Base-by-base conservation (phyloP, 352 stramenopile species). In the Phytophthora hibernalis region DNA sequence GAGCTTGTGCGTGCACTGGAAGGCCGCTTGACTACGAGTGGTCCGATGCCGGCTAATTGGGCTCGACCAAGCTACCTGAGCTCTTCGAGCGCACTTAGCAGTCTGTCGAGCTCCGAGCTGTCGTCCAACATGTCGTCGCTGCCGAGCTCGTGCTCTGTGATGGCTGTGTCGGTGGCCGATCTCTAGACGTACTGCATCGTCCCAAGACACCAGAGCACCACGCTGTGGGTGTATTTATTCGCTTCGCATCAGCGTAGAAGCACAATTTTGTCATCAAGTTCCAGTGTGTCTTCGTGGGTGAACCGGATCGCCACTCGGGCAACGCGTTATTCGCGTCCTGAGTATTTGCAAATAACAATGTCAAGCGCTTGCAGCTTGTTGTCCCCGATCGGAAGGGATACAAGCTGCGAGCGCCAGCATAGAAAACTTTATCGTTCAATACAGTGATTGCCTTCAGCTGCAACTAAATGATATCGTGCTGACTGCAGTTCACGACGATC, bases 1-100 rank as follows among this genome's bases (percentile, higher is more conserved):
- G 84, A 92, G 65, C 72, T 92, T 20, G 80, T 90, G 59, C 82
- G 79, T 22, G 69, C 88, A 31, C 61, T 92, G 21, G 84, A 92
- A 70, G 79, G 80, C n/a, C 80, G 79, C 2, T 66, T 91, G 21
- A 88, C 82, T 16, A 80, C 65, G 7, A 84, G 47, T 54, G 78
- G 65, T 10, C 74, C 79, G 24, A 65, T 72, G 0, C 72, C 74
- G n/a, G 77, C 71, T 38, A 82, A 77, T 44, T 90, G 82, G 82
- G 74, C 81, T n/a, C 68, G 79, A 3, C 79, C 77, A 2, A 90
- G 81, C 52, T 78, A 79, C 48, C 58, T 80, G 26, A 83, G 76
- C 37, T 55, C 45, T n/a, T 63, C 70, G 2, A 79, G 72, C 26
- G 60, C 68, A 3, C 31, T 79, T 5, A 79, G 76, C 45, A 82